Conservation (phyloP, 352 stramenopile species). For the Phytopythium mirpurense region DNA sequence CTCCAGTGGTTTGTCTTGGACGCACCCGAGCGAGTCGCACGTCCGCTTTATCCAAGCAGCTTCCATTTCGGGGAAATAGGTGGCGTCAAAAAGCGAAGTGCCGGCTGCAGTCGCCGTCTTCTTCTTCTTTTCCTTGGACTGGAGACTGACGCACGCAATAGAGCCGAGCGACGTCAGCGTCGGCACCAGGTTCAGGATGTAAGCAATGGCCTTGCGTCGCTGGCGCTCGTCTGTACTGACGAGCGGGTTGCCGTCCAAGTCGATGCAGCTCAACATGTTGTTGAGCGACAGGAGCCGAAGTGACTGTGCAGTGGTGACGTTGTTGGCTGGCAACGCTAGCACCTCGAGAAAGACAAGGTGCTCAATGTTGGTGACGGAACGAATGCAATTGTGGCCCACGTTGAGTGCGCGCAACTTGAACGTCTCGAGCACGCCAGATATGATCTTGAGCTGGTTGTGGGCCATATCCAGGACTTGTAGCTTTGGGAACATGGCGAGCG, state of each 20-base stretch:
- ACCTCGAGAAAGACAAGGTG: conserved; percentile 58
- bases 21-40: conserved; percentile 48
- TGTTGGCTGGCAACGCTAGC: conserved; percentile 45
- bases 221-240: conserved; percentile 61
- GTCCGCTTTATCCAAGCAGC: conserved; percentile 44
- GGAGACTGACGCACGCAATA: conserved; percentile 34
- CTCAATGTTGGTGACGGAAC: conserved; percentile 69
- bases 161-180: conserved; percentile 56
- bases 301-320: conserved; percentile 37
- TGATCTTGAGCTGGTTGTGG: conserved; percentile 48
- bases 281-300: conserved; percentile 72
- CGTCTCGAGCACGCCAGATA: conserved; percentile 44
- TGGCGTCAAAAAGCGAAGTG: conserved; percentile 41
- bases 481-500: conserved; percentile 46
- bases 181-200: conserved; percentile 76
- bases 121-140: conserved; percentile 59
- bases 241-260: conserved; percentile 73
- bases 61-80: conserved; percentile 27
- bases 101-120: conserved; percentile 2
- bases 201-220: conserved; percentile 60
- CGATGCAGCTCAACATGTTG: conserved; percentile 55
- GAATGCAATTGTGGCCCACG: conserved; percentile 49
- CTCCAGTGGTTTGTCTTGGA: conserved; percentile 29
- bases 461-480: conserved; percentile 63
- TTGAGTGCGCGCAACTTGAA: conserved; percentile 62